phyloP scores from a whole-genome alignment of 2,329 filamentous ascomycete genomes.

The Seiridium unicorne region DNA sequence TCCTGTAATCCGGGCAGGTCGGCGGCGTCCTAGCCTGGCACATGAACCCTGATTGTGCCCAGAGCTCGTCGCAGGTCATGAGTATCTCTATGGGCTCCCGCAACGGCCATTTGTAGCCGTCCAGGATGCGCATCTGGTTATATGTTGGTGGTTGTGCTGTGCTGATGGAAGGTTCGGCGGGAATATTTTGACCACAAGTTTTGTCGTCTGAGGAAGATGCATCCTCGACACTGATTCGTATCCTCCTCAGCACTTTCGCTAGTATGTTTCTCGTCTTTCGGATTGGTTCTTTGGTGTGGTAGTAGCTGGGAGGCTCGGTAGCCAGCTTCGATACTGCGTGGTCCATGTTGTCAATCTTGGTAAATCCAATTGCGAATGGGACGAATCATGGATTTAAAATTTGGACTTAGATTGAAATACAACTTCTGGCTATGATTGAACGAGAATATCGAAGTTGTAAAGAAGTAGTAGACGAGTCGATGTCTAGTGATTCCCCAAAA shows the following conservation, averaged over 20 bases:
- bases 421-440: no score
- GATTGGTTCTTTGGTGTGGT: neutral
- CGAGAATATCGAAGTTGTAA: no score
- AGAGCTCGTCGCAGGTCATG: neutral
- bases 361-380: no score
- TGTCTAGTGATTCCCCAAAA: no score
- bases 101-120: neutral
- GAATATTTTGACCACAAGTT: no score
- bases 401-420: no score
- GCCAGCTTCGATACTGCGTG: neutral
- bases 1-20: neutral
- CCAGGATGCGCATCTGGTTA: neutral
- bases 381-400: no score
- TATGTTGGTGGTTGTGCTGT: neutral
- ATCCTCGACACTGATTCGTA: neutral
- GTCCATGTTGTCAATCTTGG: neutral
- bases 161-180: no score
- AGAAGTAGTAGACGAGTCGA: no score
- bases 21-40: neutral
- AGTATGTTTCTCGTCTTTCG: neutral
- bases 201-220: no score
- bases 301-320: neutral
- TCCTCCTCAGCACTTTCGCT: neutral
- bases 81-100: neutral
- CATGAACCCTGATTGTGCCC: neutral